Evolutionary conservation across 768 basidiomycete genomes (phyloP), one percentile per base, ranked within the genome.

Genomic region (Boletus vinaceobasis): DNA sequence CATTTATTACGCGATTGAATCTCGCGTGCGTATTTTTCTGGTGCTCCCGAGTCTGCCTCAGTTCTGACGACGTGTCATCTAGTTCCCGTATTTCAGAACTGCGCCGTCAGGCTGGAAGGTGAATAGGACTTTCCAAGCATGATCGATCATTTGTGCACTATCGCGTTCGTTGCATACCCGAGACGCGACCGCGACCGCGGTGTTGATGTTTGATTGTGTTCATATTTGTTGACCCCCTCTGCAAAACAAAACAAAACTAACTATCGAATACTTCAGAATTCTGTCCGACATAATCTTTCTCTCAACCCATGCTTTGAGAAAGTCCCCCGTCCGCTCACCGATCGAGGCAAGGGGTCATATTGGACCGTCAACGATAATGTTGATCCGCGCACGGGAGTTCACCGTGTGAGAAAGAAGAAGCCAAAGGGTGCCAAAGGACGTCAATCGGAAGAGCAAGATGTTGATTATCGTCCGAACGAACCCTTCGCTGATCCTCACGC

Each of bases 71-170:
- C 50, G 48, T 43, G 50, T 52, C 50, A 36, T 50, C 46, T 66
- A 93, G 89, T 93, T 93, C 66, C 91, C 91, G 17, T 93, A 93
- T 69, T 93, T 93, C 74, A 76, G 90, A 71, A 85, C 79, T 29
- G 91, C 91, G 6, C 90, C 90, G 36, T 85, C 85, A 57, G 91
- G 91, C n/a, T 93, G 91, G 91, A 93, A 93, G 79, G 90, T 90
- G 65, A 80, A 85, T 71, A 45, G 43, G 4, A 15, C 15, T 40
- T 29, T 33, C 17, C 23, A 43, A 39, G 27, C 48, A 35, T 26
- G 52, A 47, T 52, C 42, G n/a, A 49, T 48, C 4, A 32, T 40
- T 48, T 27, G 21, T 47, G 39, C 39, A 8, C 46, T 35, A 45
- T 17, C 39, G 55, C 44, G 59, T 58, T 23, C 47, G 43, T 53